Conservation (phyloP, 2,329 filamentous ascomycete species). For the Xylaria sp. region DNA sequence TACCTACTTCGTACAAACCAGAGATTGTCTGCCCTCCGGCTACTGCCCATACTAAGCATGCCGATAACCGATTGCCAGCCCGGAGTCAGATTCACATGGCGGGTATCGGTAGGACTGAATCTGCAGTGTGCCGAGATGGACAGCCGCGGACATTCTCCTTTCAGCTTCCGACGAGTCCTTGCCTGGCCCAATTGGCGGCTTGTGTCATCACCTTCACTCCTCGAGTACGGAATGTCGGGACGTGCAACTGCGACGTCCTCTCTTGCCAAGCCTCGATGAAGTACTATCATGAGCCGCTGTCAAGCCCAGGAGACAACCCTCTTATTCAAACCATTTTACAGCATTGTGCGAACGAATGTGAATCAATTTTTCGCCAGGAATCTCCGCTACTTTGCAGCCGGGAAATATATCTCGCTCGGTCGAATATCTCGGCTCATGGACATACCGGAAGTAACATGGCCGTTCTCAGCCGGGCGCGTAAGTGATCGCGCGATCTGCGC, state of each 20-base stretch:
- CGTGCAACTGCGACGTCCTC: no score
- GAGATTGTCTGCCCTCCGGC: neutral
- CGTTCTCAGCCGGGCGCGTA: neutral
- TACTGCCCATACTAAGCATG: neutral
- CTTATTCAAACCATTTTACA: neutral
- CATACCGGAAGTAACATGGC: neutral
- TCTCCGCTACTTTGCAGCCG: no score
- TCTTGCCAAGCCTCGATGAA: no score
- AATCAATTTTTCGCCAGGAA: no score
- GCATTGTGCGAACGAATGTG: neutral
- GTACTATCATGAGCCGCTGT: neutral
- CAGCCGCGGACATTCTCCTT: slow-evolving; percentile 14
- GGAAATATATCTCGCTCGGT: neutral
- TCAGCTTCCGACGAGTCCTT: slow-evolving; percentile 13
- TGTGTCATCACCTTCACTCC: no score
- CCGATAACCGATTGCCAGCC: slow-evolving; percentile 11
- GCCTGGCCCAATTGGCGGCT: neutral
- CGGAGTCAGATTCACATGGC: slow-evolving; percentile 5
- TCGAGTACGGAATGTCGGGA: no score
- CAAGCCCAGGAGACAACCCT: neutral
- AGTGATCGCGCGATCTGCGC: neutral
- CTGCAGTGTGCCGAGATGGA: slow-evolving; percentile 9
- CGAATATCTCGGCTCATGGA: neutral
- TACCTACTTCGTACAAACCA: neutral
- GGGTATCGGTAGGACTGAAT: slow-evolving; percentile 10